These are phyloP conservation scores for Penicillium soppii DNA, from an alignment of 495 filamentous ascomycete species.

Conservation along the genomic window DNA sequence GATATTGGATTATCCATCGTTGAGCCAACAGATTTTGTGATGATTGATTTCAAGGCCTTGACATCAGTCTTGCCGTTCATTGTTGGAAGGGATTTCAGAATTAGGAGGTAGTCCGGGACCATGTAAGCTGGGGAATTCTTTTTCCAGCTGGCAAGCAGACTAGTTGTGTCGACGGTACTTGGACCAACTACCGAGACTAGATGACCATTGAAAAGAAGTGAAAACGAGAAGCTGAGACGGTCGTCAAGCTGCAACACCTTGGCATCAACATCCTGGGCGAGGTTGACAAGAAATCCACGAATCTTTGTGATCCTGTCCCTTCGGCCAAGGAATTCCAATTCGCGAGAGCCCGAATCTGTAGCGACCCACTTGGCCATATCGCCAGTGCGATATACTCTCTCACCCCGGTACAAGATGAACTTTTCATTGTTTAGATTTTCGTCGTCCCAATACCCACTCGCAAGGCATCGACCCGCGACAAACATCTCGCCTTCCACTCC, in stretches of 20 bases:
- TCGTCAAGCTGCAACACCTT: not conserved
- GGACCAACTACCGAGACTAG: not conserved
- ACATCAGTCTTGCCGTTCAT: not conserved
- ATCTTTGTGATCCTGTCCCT: conserved; percentile 23
- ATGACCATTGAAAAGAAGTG: not conserved
- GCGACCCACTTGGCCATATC: conserved; percentile 12
- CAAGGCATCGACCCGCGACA: conserved; percentile 16
- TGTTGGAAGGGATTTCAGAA: not conserved
- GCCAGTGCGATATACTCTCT: conserved; percentile 18
- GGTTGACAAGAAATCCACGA: conserved; percentile 26
- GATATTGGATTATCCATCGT: not conserved
- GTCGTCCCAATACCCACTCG: conserved; percentile 21
- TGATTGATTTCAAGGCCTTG: not conserved
- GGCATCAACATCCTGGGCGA: conserved; percentile 11
- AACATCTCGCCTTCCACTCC: conserved; percentile 22
- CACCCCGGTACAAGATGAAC: conserved; percentile 13
- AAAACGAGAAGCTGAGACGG: not conserved
- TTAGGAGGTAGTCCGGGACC: not conserved
- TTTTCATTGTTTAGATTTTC: conserved; percentile 11
- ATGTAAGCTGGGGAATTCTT: not conserved
- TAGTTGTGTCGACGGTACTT: not conserved
- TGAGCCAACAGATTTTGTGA: not conserved
- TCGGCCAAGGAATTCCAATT: conserved; percentile 18
- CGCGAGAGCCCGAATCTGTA: not conserved
- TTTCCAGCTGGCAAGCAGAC: not conserved